A percentile compares a stretch with the other conserved stretches of the same genome.
Evolutionary conservation across 179 eudicot species (phyloP).

Genomic region (Actinidia chinensis): DNA sequence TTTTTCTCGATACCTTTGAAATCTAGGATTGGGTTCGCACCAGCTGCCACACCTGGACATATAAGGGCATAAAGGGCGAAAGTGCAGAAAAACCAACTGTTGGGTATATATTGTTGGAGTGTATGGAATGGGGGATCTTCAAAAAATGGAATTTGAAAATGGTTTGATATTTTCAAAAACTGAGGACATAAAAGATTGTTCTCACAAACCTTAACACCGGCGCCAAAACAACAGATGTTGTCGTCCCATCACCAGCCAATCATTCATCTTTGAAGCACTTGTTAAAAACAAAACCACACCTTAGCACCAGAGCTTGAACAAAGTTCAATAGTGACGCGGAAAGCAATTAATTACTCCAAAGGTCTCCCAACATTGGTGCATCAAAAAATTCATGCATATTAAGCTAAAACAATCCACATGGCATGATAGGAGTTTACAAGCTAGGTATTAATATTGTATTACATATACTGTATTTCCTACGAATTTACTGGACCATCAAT

Average conservation of each 20-base stretch:
- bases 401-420: no score
- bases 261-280: slow-evolving; percentile 91
- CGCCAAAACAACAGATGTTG: slow-evolving; percentile 87
- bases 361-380: no score
- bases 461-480: no score
- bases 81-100: no score
- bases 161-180: neutral
- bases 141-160: neutral
- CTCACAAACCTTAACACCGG: slow-evolving; percentile 75
- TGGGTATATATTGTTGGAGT: no score
- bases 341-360: no score
- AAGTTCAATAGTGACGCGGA: no score
- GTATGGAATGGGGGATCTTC: no score
- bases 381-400: no score
- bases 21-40: slow-evolving; percentile 85
- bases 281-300: slow-evolving; percentile 65
- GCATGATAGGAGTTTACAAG: no score
- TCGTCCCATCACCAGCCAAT: slow-evolving; percentile 94
- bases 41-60: slow-evolving; percentile 67
- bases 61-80: slow-evolving; percentile 4
- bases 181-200: neutral
- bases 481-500: no score
- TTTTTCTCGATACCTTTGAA: slow-evolving; percentile 71
- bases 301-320: slow-evolving; percentile 48
- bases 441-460: no score